These are phyloP conservation scores for Cyclotella kingstonii DNA, from an alignment of 108 stramenopile species.

Conservation along the genomic window DNA sequence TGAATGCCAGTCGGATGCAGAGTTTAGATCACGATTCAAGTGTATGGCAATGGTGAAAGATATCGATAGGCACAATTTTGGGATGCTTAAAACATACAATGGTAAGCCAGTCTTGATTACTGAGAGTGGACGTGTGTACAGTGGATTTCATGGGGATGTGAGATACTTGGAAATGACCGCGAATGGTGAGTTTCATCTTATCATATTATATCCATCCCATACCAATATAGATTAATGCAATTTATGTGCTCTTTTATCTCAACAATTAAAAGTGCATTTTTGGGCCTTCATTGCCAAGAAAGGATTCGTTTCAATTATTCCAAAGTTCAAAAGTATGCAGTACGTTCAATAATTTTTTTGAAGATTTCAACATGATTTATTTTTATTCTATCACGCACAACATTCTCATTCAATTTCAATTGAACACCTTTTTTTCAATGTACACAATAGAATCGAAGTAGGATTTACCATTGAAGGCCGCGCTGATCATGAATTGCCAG, in stretches of 20 bases:
- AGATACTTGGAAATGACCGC: conserved; percentile 55
- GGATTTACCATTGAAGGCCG: conserved; percentile 67
- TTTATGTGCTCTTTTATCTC: not conserved
- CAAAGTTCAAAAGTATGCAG: conserved; percentile 54
- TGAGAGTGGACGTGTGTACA: conserved; percentile 41
- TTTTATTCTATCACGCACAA: too few species aligned
- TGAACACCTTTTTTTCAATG: too few species aligned
- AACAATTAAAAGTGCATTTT: conserved; percentile 27
- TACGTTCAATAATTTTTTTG: not conserved
- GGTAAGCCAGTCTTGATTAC: conserved; percentile 73
- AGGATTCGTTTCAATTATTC: conserved; percentile 55
- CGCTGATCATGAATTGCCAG: conserved; percentile 58
- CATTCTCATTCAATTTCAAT: too few species aligned
- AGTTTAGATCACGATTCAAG: conserved; percentile 56
- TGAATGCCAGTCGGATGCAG: conserved; percentile 32
- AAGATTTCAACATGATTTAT: too few species aligned
- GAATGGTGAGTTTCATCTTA: conserved; percentile 34
- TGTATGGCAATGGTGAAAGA: conserved; percentile 52
- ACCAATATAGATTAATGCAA: too few species aligned
- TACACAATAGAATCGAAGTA: conserved; percentile 41
- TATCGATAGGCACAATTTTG: conserved; percentile 47
- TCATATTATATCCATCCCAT: not conserved
- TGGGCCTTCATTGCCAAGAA: conserved; percentile 68
- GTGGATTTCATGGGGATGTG: conserved; percentile 40
- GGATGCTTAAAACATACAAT: conserved; percentile 54